Conservation (phyloP, 148 eudicot genomes). For the Limonium bicolor region DNA sequence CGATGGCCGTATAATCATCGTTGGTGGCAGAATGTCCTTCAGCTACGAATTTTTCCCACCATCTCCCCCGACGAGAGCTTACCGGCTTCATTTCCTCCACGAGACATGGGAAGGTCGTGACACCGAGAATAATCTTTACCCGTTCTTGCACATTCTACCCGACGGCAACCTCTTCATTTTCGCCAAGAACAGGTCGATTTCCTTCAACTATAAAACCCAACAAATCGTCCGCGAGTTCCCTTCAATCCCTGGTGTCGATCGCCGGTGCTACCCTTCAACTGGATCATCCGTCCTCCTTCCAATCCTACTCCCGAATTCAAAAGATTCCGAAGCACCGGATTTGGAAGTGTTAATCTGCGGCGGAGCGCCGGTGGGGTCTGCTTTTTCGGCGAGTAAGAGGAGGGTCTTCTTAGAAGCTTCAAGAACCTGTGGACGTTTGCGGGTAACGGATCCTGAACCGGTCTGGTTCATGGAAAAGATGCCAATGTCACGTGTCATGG, state of each 20-base stretch:
- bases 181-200: slow-evolving; percentile 56
- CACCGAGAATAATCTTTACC: slow-evolving; percentile 81
- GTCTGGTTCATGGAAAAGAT: slow-evolving; percentile 52
- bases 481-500: slow-evolving; percentile 78
- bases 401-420: slow-evolving; percentile 31
- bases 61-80: background rate
- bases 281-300: slow-evolving; percentile 76
- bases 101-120: slow-evolving; percentile 41
- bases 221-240: slow-evolving; percentile 38
- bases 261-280: slow-evolving; percentile 55
- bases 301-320: background rate
- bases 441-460: slow-evolving; percentile 27
- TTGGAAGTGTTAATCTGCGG: slow-evolving; percentile 77
- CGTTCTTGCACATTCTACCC: slow-evolving; percentile 61
- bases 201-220: slow-evolving; percentile 22
- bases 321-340: slow-evolving; percentile 4
- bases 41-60: slow-evolving; percentile 76
- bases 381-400: slow-evolving; percentile 11
- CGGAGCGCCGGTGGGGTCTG: slow-evolving; percentile 43
- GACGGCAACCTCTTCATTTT: slow-evolving; percentile 59
- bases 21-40: slow-evolving; percentile 57
- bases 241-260: slow-evolving; percentile 36
- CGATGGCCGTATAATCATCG: slow-evolving; percentile 49
- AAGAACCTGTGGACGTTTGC: slow-evolving; percentile 34
- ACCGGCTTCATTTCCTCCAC: slow-evolving; percentile 22